Evolutionary conservation across 2,329 filamentous ascomycete species (phyloP), one percentile per base, ranked within the genome.

Genomic region (Magnaporthiopsis incrustans): DNA sequence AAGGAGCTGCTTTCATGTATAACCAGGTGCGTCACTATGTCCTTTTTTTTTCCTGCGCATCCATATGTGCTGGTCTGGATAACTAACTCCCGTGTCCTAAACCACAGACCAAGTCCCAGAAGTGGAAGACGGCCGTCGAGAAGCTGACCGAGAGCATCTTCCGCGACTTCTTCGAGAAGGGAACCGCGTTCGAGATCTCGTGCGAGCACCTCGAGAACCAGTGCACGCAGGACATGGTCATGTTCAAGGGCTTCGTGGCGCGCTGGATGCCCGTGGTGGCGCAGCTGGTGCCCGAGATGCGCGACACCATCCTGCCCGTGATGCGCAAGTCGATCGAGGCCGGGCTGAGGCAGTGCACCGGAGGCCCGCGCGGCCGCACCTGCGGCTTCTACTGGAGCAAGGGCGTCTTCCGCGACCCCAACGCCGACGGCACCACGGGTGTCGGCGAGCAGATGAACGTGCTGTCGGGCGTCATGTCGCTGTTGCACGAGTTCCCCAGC

Each of bases 141-240:
- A 81, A 80, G 15, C 80, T 91, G 15, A 71, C 88, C 4, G 77
- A 80, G 14, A 78, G 77, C 5, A 76, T 80, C 1, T 66, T 82
- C 22, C 70, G 76, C n/a, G 74, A 78, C 66, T 86, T 86, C 74
- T 85, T 85, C 76, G 78, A 78, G 57, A 74, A 84, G 15, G 81
- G 81, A 56, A 79, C 89, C 67, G 85, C 89, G 69, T 85, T 78
- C 64, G 90, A 94, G 73, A 75, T 84, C 7, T 79, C 85, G 15
- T 93, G 90, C 75, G 89, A 91, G 68, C 66, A 67, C 26, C 75
- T 71, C 26, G 69, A 72, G 18, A 66, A 66, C 65, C 63, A 68
- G 26, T 94, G 91, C 78, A 87, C 87, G 65, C 79, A 83, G 61
- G 91, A 94, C 70, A 89, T 92, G 79, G 75, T 85, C 65, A 85